Conservation (phyloP, 371 early-diverging fungal genomes). For the Haplosporangium sp. region DNA sequence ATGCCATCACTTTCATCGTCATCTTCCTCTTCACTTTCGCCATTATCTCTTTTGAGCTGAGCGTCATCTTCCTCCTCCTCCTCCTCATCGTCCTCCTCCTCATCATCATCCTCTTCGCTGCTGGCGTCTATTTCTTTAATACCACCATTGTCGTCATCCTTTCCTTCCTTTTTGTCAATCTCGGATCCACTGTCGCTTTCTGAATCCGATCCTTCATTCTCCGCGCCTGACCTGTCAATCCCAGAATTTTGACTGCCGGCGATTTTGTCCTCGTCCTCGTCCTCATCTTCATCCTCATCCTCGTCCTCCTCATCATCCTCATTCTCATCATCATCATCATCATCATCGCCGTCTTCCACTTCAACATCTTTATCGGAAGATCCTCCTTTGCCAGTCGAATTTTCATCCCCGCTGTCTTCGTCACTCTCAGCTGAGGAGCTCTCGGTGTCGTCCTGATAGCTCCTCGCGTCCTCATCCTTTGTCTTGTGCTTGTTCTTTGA, state of each 20-base stretch:
- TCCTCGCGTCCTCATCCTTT: neutral
- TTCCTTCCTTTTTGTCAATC: neutral
- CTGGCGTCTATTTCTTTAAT: neutral
- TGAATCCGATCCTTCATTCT: no score
- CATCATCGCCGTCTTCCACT: neutral
- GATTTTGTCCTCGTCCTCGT: neutral
- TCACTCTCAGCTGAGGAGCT: conserved; percentile 5
- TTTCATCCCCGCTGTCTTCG: conserved; percentile 5
- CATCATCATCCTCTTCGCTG: conserved; percentile 1
- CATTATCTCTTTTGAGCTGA: neutral
- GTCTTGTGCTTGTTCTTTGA: neutral
- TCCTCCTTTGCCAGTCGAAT: no score
- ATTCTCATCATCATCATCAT: conserved; percentile 15
- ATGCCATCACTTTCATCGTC: conserved; percentile 9
- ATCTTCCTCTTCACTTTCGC: neutral
- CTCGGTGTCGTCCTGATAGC: neutral
- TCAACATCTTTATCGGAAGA: neutral
- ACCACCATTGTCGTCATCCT: neutral
- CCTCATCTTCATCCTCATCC: conserved; percentile 15
- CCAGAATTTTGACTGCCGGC: no score
- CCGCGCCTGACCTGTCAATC: no score
- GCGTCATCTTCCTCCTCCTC: neutral
- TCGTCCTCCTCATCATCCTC: conserved; percentile 45
- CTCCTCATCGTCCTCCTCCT: conserved; percentile 7
- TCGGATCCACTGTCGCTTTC: neutral